phyloP scores from a whole-genome alignment of 2,329 filamentous ascomycete genomes.

The Cytospora leucostoma region DNA sequence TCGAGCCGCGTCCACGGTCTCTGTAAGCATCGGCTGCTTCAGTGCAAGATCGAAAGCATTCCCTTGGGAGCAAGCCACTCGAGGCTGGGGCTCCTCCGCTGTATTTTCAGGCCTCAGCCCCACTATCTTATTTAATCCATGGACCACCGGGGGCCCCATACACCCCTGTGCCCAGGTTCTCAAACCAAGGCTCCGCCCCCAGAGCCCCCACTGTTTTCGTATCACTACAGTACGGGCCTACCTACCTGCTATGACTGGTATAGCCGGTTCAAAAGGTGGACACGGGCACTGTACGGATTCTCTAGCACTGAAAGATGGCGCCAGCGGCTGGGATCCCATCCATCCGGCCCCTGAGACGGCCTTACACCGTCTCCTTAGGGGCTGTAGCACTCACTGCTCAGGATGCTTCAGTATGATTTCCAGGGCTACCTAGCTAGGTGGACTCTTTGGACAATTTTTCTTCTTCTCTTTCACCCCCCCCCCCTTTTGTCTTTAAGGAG shows the following conservation, averaged over 20 bases:
- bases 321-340: background rate
- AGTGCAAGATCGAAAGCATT: slow-evolving; percentile 21
- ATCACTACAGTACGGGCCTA: background rate
- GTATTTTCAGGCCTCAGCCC: background rate
- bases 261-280: background rate
- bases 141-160: background rate
- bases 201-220: slow-evolving; percentile 6
- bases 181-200: slow-evolving; percentile 11
- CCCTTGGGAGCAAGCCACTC: background rate
- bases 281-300: slow-evolving; percentile 19
- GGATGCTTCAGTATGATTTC: background rate
- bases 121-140: slow-evolving; percentile 1
- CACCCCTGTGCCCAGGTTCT: slow-evolving; percentile 4
- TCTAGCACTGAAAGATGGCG: background rate
- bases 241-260: background rate
- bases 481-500: no score
- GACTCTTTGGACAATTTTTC: no score
- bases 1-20: slow-evolving; percentile 21
- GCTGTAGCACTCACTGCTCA: background rate
- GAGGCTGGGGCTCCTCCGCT: background rate
- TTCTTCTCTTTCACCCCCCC: no score
- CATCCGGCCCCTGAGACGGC: background rate
- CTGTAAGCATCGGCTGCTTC: slow-evolving; percentile 19
- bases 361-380: slow-evolving; percentile 6
- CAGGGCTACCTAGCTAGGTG: no score